Conservation (phyloP, 345 rosid species). For the Salix purpurea region DNA sequence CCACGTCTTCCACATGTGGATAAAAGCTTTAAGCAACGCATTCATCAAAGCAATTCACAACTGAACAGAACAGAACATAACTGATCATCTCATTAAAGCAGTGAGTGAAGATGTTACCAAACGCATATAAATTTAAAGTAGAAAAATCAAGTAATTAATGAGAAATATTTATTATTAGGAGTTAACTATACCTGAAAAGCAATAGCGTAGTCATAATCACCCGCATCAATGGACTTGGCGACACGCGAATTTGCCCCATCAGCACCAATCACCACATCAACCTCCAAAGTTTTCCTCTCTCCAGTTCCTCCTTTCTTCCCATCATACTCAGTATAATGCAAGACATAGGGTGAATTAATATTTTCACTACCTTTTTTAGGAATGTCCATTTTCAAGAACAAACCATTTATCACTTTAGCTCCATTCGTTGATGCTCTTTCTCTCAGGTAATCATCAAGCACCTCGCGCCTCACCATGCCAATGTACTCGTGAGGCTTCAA, state of each 20-base stretch:
- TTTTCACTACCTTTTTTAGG: slow-evolving; percentile 40
- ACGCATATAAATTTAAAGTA: background rate
- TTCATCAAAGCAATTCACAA: background rate
- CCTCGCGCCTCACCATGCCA: slow-evolving; percentile 92
- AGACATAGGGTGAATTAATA: slow-evolving; percentile 39
- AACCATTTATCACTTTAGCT: slow-evolving; percentile 71
- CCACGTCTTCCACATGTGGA: background rate
- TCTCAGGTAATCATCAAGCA: slow-evolving; percentile 66
- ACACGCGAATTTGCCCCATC: slow-evolving; percentile 96
- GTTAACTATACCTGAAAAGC: slow-evolving; percentile 76
- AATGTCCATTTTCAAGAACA: slow-evolving; percentile 81
- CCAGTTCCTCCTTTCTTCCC: slow-evolving; percentile 63
- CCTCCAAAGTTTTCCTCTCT: slow-evolving; percentile 69
- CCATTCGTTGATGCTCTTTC: slow-evolving; percentile 73
- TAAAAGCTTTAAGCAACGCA: background rate
- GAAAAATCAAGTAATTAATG: background rate
- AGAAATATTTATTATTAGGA: background rate
- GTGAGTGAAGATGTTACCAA: background rate
- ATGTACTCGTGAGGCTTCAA: slow-evolving; percentile 94
- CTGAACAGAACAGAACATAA: background rate
- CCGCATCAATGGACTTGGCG: slow-evolving; percentile 83
- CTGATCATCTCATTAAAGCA: background rate
- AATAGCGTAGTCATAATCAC: slow-evolving; percentile 91
- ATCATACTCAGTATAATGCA: slow-evolving; percentile 85
- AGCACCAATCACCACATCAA: slow-evolving; percentile 91